A percentile compares a stretch with the other conserved stretches of the same genome.
Evolutionary conservation across 2,329 filamentous ascomycete genomes (phyloP).

Genomic region (Botryotinia calthae): DNA sequence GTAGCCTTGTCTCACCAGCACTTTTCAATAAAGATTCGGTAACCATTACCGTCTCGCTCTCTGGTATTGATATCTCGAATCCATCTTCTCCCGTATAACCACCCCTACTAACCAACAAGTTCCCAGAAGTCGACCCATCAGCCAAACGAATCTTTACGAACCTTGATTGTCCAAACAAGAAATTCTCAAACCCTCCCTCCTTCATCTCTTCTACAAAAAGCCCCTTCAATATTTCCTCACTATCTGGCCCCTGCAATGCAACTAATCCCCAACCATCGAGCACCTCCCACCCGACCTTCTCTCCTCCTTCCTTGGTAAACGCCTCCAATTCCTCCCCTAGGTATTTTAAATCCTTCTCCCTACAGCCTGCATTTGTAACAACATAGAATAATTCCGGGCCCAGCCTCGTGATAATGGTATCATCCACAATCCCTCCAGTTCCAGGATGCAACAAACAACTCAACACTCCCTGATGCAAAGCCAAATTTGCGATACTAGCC

Average conservation of each 20-base stretch:
- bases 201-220: slow-evolving; percentile 53
- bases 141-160: slow-evolving; percentile 63
- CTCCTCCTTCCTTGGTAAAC: slow-evolving; percentile 54
- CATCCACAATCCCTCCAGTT: slow-evolving; percentile 90
- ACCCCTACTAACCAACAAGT: slow-evolving; percentile 75
- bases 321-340: slow-evolving; percentile 65
- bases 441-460: slow-evolving; percentile 77
- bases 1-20: slow-evolving; percentile 60
- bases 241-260: slow-evolving; percentile 83
- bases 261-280: slow-evolving; percentile 74
- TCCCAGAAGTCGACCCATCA: slow-evolving; percentile 48
- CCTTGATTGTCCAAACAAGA: slow-evolving; percentile 80
- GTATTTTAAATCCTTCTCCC: slow-evolving; percentile 83
- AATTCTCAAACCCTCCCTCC: slow-evolving; percentile 54
- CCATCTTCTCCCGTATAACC: slow-evolving; percentile 98
- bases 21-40: slow-evolving; percentile 56
- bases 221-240: slow-evolving; percentile 64
- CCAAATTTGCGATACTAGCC: slow-evolving; percentile 63
- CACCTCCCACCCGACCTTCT: slow-evolving; percentile 65
- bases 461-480: slow-evolving; percentile 69
- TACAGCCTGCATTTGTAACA: slow-evolving; percentile 90
- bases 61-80: slow-evolving; percentile 88
- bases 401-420: slow-evolving; percentile 86
- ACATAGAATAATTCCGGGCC: slow-evolving; percentile 77
- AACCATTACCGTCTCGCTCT: slow-evolving; percentile 60